Conservation (phyloP, 352 stramenopile species). For the Pythium apleroticum region DNA sequence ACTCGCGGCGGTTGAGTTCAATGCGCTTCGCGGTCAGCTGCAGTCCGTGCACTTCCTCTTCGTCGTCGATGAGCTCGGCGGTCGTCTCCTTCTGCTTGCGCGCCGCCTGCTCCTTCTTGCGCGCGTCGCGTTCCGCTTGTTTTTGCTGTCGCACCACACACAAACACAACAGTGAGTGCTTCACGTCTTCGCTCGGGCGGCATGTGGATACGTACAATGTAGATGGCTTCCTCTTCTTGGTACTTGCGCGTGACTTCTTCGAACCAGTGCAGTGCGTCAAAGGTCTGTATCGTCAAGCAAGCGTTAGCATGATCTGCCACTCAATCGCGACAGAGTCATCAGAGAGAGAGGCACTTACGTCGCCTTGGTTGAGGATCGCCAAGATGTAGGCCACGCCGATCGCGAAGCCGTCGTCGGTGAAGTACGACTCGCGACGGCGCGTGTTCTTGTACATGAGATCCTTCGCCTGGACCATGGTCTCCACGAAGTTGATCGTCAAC, state of each 20-base stretch:
- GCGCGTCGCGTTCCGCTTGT: slow-evolving; percentile 73
- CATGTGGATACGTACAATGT: slow-evolving; percentile 40
- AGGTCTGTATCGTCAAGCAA: slow-evolving; percentile 42
- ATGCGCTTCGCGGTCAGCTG: slow-evolving; percentile 88
- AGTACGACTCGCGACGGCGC: slow-evolving; percentile 92
- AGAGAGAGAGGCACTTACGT: slow-evolving; percentile 36
- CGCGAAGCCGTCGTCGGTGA: slow-evolving; percentile 95
- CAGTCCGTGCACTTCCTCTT: slow-evolving; percentile 86
- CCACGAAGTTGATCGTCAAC: slow-evolving; percentile 89
- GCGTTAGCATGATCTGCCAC: background rate
- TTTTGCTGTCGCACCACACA: slow-evolving; percentile 43
- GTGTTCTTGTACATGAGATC: slow-evolving; percentile 96
- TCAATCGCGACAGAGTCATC: background rate
- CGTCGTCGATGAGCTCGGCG: slow-evolving; percentile 81
- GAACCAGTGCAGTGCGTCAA: slow-evolving; percentile 91
- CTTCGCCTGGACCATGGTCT: slow-evolving; percentile 89
- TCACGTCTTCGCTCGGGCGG: background rate
- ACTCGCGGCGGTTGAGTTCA: slow-evolving; percentile 84
- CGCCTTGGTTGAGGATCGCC: slow-evolving; percentile 87
- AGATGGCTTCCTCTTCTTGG: slow-evolving; percentile 75
- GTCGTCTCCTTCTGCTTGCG: slow-evolving; percentile 85
- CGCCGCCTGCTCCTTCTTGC: slow-evolving; percentile 73
- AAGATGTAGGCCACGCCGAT: slow-evolving; percentile 94
- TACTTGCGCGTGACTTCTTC: slow-evolving; percentile 89
- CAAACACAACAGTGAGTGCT: background rate